Evolutionary conservation across 2,329 filamentous ascomycete species (phyloP).

Genomic region (Aureobasidium mangrovei): DNA sequence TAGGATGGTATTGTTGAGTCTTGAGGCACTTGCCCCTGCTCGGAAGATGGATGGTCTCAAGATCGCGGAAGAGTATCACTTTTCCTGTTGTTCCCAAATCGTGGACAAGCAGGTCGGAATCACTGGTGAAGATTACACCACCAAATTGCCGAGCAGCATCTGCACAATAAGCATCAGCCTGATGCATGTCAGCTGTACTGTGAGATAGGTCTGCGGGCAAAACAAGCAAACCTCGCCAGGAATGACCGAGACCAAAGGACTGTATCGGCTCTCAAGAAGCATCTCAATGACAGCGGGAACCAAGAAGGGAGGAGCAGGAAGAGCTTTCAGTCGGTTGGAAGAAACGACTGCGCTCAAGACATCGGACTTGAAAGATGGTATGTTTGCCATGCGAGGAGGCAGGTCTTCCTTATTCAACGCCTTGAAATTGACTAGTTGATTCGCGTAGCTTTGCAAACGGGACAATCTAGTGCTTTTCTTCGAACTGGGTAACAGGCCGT

Average conservation of each 20-base stretch:
- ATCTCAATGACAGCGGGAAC: slow-evolving; percentile 69
- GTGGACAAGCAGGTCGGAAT: slow-evolving; percentile 77
- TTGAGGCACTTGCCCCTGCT: slow-evolving; percentile 23
- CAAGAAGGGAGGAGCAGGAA: slow-evolving; percentile 58
- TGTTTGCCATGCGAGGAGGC: slow-evolving; percentile 18
- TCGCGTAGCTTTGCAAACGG: slow-evolving; percentile 51
- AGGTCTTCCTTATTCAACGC: slow-evolving; percentile 21
- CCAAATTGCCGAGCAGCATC: slow-evolving; percentile 49
- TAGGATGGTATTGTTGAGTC: slow-evolving; percentile 31
- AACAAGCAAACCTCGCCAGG: slow-evolving; percentile 52
- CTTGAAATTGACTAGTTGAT: slow-evolving; percentile 46
- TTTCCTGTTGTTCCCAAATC: slow-evolving; percentile 53
- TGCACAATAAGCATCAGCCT: slow-evolving; percentile 72
- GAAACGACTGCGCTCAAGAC: slow-evolving; percentile 10
- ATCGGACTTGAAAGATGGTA: neutral
- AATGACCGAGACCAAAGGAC: slow-evolving; percentile 49
- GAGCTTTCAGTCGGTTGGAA: slow-evolving; percentile 25
- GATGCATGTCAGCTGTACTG: too few relatives aligned
- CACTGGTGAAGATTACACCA: slow-evolving; percentile 61
- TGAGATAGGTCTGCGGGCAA: too few relatives aligned
- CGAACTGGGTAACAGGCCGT: slow-evolving; percentile 63
- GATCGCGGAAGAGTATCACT: slow-evolving; percentile 60
- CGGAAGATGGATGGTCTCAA: slow-evolving; percentile 37
- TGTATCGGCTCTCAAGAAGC: slow-evolving; percentile 39
- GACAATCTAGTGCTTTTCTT: slow-evolving; percentile 57